Base-by-base conservation (phyloP, 2,329 filamentous ascomycete species). In the Fusarium sacchari region DNA sequence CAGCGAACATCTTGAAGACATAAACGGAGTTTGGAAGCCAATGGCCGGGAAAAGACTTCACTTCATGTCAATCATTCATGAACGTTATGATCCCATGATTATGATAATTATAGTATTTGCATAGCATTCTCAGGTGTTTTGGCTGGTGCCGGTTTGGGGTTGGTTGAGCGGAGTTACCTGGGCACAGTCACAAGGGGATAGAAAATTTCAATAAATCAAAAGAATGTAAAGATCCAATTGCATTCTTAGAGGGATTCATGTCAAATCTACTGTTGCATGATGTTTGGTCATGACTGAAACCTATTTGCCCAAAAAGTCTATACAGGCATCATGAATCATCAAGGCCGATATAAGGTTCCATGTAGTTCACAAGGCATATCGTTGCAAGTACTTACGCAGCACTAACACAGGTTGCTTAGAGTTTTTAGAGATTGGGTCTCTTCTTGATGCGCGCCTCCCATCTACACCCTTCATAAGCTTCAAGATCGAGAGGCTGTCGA, bases 1-100 rank as follows among this genome's bases (percentile, higher is more conserved):
- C 81, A 8, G 81, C 81, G 0, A 80, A 81, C 24, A 83, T 83
- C 3, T 69, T 83, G 20, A 81, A 80, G 71, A 72, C 72, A 28
- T 74, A 30, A 11, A 20, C 9, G 2, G 20, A 7, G 7, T 24
- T 28, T 4, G 1, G n/a, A 13, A 36, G 14, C 18, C 0, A 12
- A 7, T 18, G 6, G 13, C 6, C 15, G 7, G 2, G 13, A 7
- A 28, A 20, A 4, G 5, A 7, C 10, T 49, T 72, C 7, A 8
- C 13, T 69, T 72, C 69, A 14, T 11, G 20, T n/a, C 68, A 3
- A 32, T 72, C 68, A 30, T 72, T 64, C 47, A 32, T 24, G 37
- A 34, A 28, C 7, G 7, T 72, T 60, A 68, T 26, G 68, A 72
- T 24, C 2, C 59, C 24, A 71, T 42, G 67, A 0, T 26, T 26